A percentile compares a stretch with the other conserved stretches of the same genome.
phyloP scores from a whole-genome alignment of 306 rosid genomes.

The Vigna angularis region DNA sequence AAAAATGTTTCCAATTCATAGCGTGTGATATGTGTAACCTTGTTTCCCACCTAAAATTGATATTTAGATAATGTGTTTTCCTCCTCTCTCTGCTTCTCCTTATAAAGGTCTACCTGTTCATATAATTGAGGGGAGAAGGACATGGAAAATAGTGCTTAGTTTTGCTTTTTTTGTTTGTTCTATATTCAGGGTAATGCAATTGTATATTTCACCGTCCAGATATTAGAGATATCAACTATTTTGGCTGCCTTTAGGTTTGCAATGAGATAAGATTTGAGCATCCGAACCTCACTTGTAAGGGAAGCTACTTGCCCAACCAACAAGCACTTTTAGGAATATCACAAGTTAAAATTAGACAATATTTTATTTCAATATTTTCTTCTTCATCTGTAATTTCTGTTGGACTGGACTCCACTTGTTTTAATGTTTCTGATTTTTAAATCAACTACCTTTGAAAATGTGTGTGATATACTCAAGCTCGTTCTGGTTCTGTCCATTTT shows the following conservation, averaged over 20 bases:
- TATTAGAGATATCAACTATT: not conserved
- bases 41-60: conserved; percentile 1
- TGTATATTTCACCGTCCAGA: not conserved
- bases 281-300: conserved; percentile 55
- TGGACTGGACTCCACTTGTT: conserved; percentile 46
- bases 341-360: conserved; percentile 5
- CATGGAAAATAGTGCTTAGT: not conserved
- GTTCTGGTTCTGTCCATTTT: conserved; percentile 29
- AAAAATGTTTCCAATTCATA: not conserved
- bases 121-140: not conserved
- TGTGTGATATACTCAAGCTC: conserved; percentile 42
- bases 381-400: conserved; percentile 14
- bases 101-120: not conserved
- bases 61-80: too few species aligned
- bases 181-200: not conserved
- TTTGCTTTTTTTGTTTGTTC: not conserved
- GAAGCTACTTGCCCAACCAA: conserved; percentile 47
- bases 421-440: conserved; percentile 11
- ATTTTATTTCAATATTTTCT: conserved; percentile 16
- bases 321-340: conserved; percentile 25
- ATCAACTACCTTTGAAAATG: conserved; percentile 13
- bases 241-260: not conserved
- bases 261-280: conserved; percentile 17
- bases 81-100: not conserved
- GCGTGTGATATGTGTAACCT: not conserved